Evolutionary conservation across 2,329 filamentous ascomycete species (phyloP).

Genomic region (Huntiella decipiens): DNA sequence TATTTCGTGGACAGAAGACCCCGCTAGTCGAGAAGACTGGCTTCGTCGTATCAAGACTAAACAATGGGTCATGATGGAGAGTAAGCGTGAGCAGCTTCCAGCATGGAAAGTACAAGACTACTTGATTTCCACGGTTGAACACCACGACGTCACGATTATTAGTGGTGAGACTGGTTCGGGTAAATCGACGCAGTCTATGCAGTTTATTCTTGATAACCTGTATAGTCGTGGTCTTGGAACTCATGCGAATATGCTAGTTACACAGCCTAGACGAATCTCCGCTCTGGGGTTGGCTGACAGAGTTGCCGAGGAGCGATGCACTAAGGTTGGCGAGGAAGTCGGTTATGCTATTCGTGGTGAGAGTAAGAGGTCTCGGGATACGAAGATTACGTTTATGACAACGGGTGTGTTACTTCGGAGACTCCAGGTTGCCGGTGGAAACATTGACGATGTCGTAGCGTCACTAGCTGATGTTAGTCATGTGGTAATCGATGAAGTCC

Average conservation of each 20-base stretch:
- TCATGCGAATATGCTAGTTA: conserved; percentile 79
- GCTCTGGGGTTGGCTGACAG: conserved; percentile 85
- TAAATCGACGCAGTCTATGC: conserved; percentile 55
- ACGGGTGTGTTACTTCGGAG: conserved; percentile 81
- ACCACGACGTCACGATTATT: conserved; percentile 68
- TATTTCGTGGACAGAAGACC: conserved; percentile 20
- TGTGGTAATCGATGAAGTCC: conserved; percentile 88
- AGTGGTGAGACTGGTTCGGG: conserved; percentile 17
- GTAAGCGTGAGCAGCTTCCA: conserved; percentile 53
- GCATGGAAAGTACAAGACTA: conserved; percentile 69
- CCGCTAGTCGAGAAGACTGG: conserved; percentile 45
- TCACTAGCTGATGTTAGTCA: conserved; percentile 83
- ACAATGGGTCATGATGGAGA: conserved; percentile 52
- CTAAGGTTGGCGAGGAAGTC: conserved; percentile 64
- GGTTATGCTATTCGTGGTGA: conserved; percentile 87
- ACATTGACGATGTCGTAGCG: conserved; percentile 58
- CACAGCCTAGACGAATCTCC: conserved; percentile 85
- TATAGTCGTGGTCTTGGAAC: conserved; percentile 58
- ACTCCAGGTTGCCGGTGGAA: conserved; percentile 38
- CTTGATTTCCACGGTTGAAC: conserved; percentile 56
- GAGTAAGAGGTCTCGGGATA: conserved; percentile 52
- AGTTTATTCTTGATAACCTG: conserved; percentile 85
- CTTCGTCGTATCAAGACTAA: conserved; percentile 38
- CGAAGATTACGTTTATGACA: conserved; percentile 88
- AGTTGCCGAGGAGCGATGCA: conserved; percentile 80